Conservation (phyloP, 2,329 filamentous ascomycete genomes). For the Bipolaris cookei region DNA sequence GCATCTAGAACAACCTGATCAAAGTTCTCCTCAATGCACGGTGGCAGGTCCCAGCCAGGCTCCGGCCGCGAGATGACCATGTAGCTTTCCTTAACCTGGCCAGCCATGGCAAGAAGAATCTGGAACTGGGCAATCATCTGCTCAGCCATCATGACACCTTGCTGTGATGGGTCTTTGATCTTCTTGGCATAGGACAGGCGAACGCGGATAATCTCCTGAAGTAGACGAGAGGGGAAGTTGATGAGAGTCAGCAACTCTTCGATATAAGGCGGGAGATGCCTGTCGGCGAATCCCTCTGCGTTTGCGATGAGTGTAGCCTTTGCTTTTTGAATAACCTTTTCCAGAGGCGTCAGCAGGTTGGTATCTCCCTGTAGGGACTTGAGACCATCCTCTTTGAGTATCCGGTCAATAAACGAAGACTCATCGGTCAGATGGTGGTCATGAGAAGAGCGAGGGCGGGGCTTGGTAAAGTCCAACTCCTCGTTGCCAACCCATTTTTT, state of each 20-base stretch:
- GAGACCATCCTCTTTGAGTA: constrained; percentile 94
- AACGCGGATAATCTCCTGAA: constrained; percentile 95
- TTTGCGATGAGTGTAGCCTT: constrained; percentile 91
- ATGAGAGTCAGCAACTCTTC: constrained; percentile 95
- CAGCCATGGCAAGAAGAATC: constrained; percentile 87
- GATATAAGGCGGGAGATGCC: constrained; percentile 93
- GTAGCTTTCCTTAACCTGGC: constrained; percentile 90
- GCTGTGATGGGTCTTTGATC: constrained; percentile 92
- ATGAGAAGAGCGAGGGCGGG: constrained; percentile 70
- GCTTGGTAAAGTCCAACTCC: constrained; percentile 86
- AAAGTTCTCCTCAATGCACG: constrained; percentile 96
- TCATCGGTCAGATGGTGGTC: constrained; percentile 83
- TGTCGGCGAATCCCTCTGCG: constrained; percentile 80
- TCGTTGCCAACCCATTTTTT: constrained; percentile 97
- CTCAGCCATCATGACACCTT: constrained; percentile 91
- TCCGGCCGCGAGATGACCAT: constrained; percentile 82
- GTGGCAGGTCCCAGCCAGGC: constrained; percentile 91
- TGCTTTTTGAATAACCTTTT: constrained; percentile 87
- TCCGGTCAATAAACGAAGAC: constrained; percentile 88
- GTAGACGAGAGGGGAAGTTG: constrained; percentile 93
- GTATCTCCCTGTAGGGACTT: constrained; percentile 85
- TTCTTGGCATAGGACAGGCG: constrained; percentile 89
- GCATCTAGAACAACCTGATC: constrained; percentile 90
- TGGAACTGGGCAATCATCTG: constrained; percentile 98
- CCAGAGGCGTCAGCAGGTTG: constrained; percentile 84